Base-by-base conservation (phyloP, 306 rosid species). In the Astragalus glycyphyllos region DNA sequence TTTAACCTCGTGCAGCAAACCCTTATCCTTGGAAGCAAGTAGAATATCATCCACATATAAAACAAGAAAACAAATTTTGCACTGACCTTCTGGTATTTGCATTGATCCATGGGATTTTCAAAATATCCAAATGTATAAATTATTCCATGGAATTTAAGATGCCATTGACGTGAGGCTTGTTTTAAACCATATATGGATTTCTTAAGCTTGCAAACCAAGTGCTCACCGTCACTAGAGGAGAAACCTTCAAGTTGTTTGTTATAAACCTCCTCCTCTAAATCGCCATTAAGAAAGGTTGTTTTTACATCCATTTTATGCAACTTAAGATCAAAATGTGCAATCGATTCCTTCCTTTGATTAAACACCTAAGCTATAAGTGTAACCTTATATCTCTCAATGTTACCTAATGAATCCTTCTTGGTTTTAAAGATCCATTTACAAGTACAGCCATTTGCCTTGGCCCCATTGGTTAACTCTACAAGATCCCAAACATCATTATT, bases 401-500 rank as follows among this genome's bases (percentile, higher is more conserved):
- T 32, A 2, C 53, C 37, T 29, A 5, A 16, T 26, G 8, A 65
- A 17, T 65, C 42, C 31, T 46, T 46, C n/a, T 58, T 45, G 1
- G n/a, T 45, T 5, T 45, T 64, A 45, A 64, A 12, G 10, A 64
- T 7, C 37, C 64, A 58, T 32, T 34, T n/a, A n/a, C n/a, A n/a
- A n/a, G n/a, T 58, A n/a, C 45, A 13, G 4, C 12, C 44, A 31
- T 12, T 32, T 11, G 20, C 1, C 14, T 12, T 58, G 31, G 4
- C 44, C 5, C 4, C 13, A 44, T 44, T 44, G 11, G 48, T n/a
- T 1, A 44, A 9, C 48, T 44, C 0, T 0, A 32, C 45, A 2
- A 58, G 64, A 32, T n/a, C 11, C 64, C 23, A 32, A 2, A 58
- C 63, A n/a, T n/a, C n/a, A n/a, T n/a, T n/a, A n/a, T n/a, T n/a